Percentiles rank a stretch among this genome's conserved stretches.
phyloP scores from a whole-genome alignment of 2,329 filamentous ascomycete species.

The Rutstroemia sp. region DNA sequence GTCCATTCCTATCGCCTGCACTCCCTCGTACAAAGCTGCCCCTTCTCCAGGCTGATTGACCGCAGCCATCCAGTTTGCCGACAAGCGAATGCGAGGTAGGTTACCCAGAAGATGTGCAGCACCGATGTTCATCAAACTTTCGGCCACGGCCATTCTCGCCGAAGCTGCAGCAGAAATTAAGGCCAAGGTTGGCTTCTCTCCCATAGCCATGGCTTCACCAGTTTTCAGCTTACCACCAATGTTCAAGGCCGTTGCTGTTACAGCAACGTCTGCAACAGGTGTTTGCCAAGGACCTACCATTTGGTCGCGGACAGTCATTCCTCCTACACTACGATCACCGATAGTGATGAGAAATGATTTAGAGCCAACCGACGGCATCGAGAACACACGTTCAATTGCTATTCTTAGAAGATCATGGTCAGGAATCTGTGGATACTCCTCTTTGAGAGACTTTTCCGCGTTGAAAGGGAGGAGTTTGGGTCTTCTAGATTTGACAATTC shows the following conservation, averaged over 20 bases:
- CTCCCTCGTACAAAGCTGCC: constrained; percentile 86
- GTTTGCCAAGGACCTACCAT: constrained; percentile 97
- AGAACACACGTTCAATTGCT: constrained; percentile 74
- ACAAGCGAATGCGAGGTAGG: constrained; percentile 74
- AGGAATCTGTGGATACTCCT: constrained; percentile 37
- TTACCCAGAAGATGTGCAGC: constrained; percentile 55
- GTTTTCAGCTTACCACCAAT: constrained; percentile 58
- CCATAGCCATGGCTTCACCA: constrained; percentile 97
- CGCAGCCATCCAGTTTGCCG: constrained; percentile 99
- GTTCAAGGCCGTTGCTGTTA: constrained; percentile 76
- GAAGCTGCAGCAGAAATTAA: constrained; percentile 86
- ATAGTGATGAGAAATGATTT: constrained; percentile 98
- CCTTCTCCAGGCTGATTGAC: constrained; percentile 88
- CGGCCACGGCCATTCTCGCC: constrained; percentile 91
- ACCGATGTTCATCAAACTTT: constrained; percentile 87
- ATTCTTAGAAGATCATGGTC: constrained; percentile 42
- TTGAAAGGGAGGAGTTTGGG: constrained; percentile 66
- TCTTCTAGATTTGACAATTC: constrained; percentile 64
- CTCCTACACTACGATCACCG: constrained; percentile 85
- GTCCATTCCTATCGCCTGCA: constrained; percentile 86
- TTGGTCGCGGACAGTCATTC: constrained; percentile 81
- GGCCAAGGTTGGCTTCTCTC: constrained; percentile 82
- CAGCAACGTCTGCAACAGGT: constrained; percentile 87
- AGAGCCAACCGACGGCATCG: constrained; percentile 84
- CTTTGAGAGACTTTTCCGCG: constrained; percentile 52